Conservation (phyloP, 2,329 filamentous ascomycete species). For the Aspergillus proliferans region DNA sequence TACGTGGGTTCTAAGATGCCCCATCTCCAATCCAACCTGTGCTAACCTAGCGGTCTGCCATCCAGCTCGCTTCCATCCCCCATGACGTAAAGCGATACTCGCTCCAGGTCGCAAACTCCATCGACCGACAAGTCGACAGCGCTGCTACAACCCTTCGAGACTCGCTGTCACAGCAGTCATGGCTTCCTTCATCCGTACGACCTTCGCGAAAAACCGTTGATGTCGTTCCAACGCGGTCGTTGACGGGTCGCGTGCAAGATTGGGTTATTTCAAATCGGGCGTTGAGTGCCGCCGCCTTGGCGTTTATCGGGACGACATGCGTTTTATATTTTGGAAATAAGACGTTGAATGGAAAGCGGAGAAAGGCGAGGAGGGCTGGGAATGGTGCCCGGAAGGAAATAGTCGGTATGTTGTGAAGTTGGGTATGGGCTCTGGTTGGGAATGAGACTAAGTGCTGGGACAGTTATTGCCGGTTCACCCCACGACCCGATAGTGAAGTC, state of each 20-base stretch:
- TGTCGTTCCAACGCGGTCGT: constrained; percentile 24
- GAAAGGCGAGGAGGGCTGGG: constrained; percentile 69
- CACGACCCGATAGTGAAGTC: constrained; percentile 77
- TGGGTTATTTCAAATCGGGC: constrained; percentile 72
- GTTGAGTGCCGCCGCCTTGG: constrained; percentile 62
- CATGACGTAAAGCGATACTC: constrained; percentile 66
- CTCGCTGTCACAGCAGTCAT: constrained; percentile 58
- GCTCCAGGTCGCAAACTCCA: constrained; percentile 66
- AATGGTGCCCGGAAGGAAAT: constrained; percentile 87
- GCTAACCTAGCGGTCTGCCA: constrained; percentile 8
- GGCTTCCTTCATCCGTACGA: constrained; percentile 65
- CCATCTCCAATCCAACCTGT: neutral
- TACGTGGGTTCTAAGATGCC: constrained; percentile 50
- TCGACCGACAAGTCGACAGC: constrained; percentile 74
- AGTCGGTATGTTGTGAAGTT: constrained; percentile 42
- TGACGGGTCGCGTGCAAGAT: constrained; percentile 54
- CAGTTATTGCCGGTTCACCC: constrained; percentile 82
- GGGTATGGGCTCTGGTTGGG: constrained; percentile 6
- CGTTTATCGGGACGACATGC: constrained; percentile 61
- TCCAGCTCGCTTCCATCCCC: constrained; percentile 52
- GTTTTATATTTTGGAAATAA: constrained; percentile 57
- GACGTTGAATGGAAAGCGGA: constrained; percentile 53
- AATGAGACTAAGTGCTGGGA: constrained; percentile 15
- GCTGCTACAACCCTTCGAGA: constrained; percentile 67
- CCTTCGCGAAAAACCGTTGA: constrained; percentile 37